Conservation (phyloP, 2,329 filamentous ascomycete species). For the Ophiostoma montium region DNA sequence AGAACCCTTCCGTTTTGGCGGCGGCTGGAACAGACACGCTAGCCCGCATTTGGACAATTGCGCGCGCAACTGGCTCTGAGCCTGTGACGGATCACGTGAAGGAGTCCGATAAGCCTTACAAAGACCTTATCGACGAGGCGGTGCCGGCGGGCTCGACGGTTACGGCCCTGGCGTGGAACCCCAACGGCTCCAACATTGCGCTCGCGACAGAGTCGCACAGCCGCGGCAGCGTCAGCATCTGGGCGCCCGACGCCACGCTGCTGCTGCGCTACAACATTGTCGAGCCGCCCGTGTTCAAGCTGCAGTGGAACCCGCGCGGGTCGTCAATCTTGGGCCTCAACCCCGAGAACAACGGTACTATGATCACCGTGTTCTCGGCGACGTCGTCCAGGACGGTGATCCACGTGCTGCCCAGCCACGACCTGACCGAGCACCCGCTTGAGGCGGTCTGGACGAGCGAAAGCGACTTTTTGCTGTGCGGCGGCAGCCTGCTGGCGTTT, state of each 20-base stretch:
- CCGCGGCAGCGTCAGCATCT: slow-evolving; percentile 40
- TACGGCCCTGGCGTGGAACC: slow-evolving; percentile 47
- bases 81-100: slow-evolving; percentile 29
- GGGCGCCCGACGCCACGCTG: slow-evolving; percentile 37
- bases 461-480: slow-evolving; percentile 43
- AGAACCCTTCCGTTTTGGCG: slow-evolving; percentile 49
- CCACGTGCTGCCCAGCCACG: slow-evolving; percentile 34
- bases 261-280: slow-evolving; percentile 40
- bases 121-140: slow-evolving; percentile 38
- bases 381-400: slow-evolving; percentile 29
- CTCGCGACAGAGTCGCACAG: slow-evolving; percentile 42
- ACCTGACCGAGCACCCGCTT: slow-evolving; percentile 34
- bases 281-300: slow-evolving; percentile 47
- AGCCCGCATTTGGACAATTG: slow-evolving; percentile 54
- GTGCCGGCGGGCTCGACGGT: slow-evolving; percentile 37
- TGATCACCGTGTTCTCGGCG: slow-evolving; percentile 41
- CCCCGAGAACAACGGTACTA: slow-evolving; percentile 36
- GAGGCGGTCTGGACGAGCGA: slow-evolving; percentile 48
- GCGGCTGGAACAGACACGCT: slow-evolving; percentile 56
- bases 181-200: slow-evolving; percentile 40
- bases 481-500: slow-evolving; percentile 37
- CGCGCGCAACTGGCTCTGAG: slow-evolving; percentile 33
- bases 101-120: slow-evolving; percentile 26
- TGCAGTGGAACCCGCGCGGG: slow-evolving; percentile 45
- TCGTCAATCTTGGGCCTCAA: slow-evolving; percentile 42